These are phyloP conservation scores for Mallotus japonicus DNA, from an alignment of 441 rosid species.

Conservation along the genomic window DNA sequence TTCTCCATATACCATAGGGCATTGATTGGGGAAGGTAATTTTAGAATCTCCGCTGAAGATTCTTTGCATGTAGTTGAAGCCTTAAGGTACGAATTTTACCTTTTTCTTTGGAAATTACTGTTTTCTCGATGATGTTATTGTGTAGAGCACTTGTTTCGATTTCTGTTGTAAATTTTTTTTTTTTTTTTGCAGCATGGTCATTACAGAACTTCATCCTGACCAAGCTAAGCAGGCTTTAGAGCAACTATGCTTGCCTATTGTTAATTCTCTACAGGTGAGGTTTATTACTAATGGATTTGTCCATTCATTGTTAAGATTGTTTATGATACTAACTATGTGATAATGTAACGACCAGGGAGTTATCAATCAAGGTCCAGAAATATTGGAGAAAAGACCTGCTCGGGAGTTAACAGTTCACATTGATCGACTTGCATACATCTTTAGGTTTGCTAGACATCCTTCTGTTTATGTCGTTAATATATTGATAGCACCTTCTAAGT, in stretches of 20 bases:
- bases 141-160: slow-evolving; percentile 25
- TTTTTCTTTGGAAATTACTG: slow-evolving; percentile 17
- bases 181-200: slow-evolving; percentile 74
- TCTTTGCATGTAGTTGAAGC: slow-evolving; percentile 94
- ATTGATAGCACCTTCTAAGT: not conserved
- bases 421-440: slow-evolving; percentile 94
- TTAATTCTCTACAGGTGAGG: slow-evolving; percentile 80
- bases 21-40: slow-evolving; percentile 75
- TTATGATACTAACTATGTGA: slow-evolving; percentile 24
- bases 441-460: slow-evolving; percentile 58
- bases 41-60: slow-evolving; percentile 92
- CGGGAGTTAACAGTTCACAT: slow-evolving; percentile 91
- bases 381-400: slow-evolving; percentile 86
- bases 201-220: slow-evolving; percentile 89
- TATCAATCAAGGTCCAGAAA: slow-evolving; percentile 68
- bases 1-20: slow-evolving; percentile 79
- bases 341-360: slow-evolving; percentile 56
- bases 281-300: slow-evolving; percentile 23
- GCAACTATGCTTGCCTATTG: slow-evolving; percentile 78
- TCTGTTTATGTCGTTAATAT: slow-evolving; percentile 2
- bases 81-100: slow-evolving; percentile 54
- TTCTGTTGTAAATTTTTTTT: slow-evolving; percentile 29
- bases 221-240: slow-evolving; percentile 88
- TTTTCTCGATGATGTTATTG: slow-evolving; percentile 19
- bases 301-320: slow-evolving; percentile 24